Evolutionary conservation across 164 flowering plant genomes (phyloP), one percentile per base, ranked within the genome.

Genomic region (Chloranthus sessilifolius): DNA sequence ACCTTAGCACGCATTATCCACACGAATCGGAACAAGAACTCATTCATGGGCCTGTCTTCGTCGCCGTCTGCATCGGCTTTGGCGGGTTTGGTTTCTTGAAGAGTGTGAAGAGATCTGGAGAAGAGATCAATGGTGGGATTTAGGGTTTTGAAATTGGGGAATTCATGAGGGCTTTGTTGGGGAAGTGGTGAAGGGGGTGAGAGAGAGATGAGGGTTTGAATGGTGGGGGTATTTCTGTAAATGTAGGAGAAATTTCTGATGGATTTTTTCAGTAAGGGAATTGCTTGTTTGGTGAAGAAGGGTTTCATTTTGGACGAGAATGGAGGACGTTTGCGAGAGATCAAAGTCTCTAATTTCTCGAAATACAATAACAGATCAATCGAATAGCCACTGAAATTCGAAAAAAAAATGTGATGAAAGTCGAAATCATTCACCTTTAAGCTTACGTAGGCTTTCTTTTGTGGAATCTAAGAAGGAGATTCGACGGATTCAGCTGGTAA

Each of bases 11-110:
- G 77, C 90, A 89, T 86, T 17, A 74, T 65, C 78, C 78, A 79
- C 3, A 74, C 88, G 45, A 94, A 84, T 59, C 97, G 63, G 2
- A 95, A 82, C 16, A 94, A 60, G 66, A 89, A 94, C 65, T 94
- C 97, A 34, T 62, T 74, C 83, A 77, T 80, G 15, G 66, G 37
- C 14, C 54, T 72, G 35, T 73, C 74, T 9, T 57, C 49, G 17
- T 48, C 37, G 17, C 62, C 71, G n/a, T 44, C 62, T 11, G 25
- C 55, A 11, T 23, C 36, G 21, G 58, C 20, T 56, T 39, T 38
- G 4, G 22, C 21, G 2, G 25, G 30, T 19, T 43, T 30, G 34
- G 16, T 3, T 9, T 15, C 57, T 54, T 47, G 72, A 21, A 49
- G 38, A 45, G 78, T 65, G 42, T 77, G 78, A 20, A 64, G 20